Conservation (phyloP, 1,284 basidiomycete species). For the Cystobasidium pallidum region DNA sequence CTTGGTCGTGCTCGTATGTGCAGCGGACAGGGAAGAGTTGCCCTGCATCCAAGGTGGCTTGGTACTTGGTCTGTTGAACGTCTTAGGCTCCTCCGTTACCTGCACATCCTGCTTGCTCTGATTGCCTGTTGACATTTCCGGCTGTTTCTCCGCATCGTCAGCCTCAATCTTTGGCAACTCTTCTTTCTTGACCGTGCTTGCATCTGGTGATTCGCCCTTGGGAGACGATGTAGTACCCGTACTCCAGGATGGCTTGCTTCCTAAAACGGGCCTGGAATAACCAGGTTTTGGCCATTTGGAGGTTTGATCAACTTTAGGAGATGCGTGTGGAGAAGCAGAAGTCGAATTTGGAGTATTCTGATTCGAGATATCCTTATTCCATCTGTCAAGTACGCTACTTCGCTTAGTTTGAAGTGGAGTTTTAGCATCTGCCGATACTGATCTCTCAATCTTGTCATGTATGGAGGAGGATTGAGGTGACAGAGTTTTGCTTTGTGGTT, state of each 20-base stretch:
- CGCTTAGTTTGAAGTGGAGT: constrained; percentile 16
- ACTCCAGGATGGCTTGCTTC: not conserved
- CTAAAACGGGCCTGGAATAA: constrained; percentile 13
- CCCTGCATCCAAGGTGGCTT: constrained; percentile 26
- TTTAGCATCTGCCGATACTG: not conserved
- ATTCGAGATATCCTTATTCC: constrained; percentile 22
- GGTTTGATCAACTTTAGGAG: not conserved
- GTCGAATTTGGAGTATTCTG: constrained; percentile 1
- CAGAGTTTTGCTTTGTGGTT: not conserved
- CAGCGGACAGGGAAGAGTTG: not conserved
- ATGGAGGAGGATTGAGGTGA: not conserved
- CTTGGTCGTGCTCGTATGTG: not conserved
- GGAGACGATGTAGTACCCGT: not conserved
- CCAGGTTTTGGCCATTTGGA: constrained; percentile 31
- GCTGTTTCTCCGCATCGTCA: not conserved
- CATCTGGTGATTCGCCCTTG: not conserved
- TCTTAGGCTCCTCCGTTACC: not conserved
- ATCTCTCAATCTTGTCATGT: not conserved
- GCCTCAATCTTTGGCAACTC: not conserved
- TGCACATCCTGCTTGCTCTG: not conserved
- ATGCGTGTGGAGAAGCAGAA: constrained; percentile 18
- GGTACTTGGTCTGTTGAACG: constrained; percentile 14
- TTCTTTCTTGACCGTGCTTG: not conserved
- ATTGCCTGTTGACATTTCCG: not conserved
- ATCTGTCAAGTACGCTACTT: constrained; percentile 38